These are phyloP conservation scores for Apiospora saccharicola DNA, from an alignment of 2,329 filamentous ascomycete genomes.

Conservation along the genomic window DNA sequence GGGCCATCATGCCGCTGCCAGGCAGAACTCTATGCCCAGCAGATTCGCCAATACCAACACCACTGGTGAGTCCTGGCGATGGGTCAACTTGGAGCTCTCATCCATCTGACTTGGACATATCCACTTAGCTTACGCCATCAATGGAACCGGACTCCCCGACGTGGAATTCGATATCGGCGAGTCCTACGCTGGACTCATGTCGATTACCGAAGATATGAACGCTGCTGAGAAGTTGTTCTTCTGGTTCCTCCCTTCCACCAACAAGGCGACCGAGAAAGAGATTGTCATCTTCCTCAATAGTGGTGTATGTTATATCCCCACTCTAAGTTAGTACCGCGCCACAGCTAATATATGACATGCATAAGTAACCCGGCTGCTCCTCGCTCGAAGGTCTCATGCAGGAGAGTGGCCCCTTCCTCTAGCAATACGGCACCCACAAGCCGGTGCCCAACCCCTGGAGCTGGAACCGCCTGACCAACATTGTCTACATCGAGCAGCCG, in stretches of 20 bases:
- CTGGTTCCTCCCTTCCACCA: constrained; percentile 63
- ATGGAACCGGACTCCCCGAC: constrained; percentile 68
- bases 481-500: constrained; percentile 78
- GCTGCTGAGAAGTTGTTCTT: constrained; percentile 57
- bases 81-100: too few relatives aligned
- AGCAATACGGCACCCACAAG: constrained; percentile 73
- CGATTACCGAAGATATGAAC: constrained; percentile 55
- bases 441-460: constrained; percentile 73
- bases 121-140: constrained; percentile 64
- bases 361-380: constrained; percentile 58
- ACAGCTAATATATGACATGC: neutral
- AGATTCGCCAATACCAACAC: constrained; percentile 42
- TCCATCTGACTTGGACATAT: neutral
- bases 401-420: constrained; percentile 78
- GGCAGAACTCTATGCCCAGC: constrained; percentile 34
- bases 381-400: constrained; percentile 75
- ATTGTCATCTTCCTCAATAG: constrained; percentile 62
- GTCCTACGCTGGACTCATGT: constrained; percentile 65
- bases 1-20: constrained; percentile 36
- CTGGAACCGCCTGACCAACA: constrained; percentile 80
- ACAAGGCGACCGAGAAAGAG: constrained; percentile 54
- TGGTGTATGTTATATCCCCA: constrained; percentile 47
- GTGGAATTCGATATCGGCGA: constrained; percentile 70
- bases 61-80: constrained; percentile 34
- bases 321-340: too few relatives aligned